Evolutionary conservation across 495 filamentous ascomycete species (phyloP).

Genomic region (Podospora pseudoanserina): DNA sequence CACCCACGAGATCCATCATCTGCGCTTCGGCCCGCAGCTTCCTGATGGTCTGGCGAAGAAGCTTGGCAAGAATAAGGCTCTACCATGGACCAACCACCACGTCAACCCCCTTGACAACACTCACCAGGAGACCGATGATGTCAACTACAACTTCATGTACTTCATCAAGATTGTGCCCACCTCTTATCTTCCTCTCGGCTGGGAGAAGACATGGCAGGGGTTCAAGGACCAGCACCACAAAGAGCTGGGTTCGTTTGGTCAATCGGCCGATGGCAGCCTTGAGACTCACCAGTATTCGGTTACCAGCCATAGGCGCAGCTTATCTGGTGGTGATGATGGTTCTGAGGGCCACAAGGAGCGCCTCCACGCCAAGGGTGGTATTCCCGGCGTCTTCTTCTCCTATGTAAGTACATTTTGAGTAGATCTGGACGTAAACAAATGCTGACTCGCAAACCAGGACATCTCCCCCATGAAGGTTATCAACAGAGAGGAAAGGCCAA

Average conservation of each 20-base stretch:
- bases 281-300: slow-evolving; percentile 98
- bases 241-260: slow-evolving; percentile 61
- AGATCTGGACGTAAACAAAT: neutral
- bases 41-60: slow-evolving; percentile 68
- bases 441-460: slow-evolving; percentile 54
- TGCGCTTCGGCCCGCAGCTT: slow-evolving; percentile 91
- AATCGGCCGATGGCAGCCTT: slow-evolving; percentile 67
- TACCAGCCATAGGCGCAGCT: slow-evolving; percentile 86
- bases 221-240: slow-evolving; percentile 40
- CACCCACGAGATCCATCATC: slow-evolving; percentile 81
- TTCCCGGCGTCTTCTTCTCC: slow-evolving; percentile 97
- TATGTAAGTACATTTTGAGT: slow-evolving; percentile 58
- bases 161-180: slow-evolving; percentile 98
- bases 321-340: slow-evolving; percentile 74
- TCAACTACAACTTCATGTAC: slow-evolving; percentile 96
- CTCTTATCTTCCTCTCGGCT: slow-evolving; percentile 85
- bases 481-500: slow-evolving; percentile 85
- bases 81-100: slow-evolving; percentile 84
- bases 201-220: slow-evolving; percentile 45
- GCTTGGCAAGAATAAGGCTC: slow-evolving; percentile 44
- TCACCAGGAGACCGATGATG: slow-evolving; percentile 70
- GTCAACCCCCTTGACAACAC: slow-evolving; percentile 87
- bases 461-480: slow-evolving; percentile 99
- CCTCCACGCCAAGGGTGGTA: slow-evolving; percentile 82
- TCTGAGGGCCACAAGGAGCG: slow-evolving; percentile 86